phyloP scores from a whole-genome alignment of 495 filamentous ascomycete species.

The Penicillium manginii region DNA sequence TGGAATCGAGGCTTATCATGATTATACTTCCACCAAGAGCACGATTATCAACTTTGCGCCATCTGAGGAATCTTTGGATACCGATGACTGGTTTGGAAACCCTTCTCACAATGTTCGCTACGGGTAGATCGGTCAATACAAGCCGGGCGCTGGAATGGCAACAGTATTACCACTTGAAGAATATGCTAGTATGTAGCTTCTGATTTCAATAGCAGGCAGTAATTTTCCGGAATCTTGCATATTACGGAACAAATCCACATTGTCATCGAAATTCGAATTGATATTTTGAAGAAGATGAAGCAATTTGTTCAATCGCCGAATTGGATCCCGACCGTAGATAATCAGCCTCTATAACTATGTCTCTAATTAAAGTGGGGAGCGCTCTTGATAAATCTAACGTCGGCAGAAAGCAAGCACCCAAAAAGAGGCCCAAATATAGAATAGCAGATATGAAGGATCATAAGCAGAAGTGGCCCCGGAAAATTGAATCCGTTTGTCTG shows the following conservation, averaged over 20 bases:
- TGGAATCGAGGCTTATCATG: conserved; percentile 29
- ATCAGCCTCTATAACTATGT: no score
- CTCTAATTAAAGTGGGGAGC: no score
- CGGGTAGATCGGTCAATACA: neutral
- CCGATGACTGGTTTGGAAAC: conserved; percentile 32
- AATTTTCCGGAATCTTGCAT: neutral
- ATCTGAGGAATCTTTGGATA: conserved; percentile 18
- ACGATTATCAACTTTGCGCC: conserved; percentile 31
- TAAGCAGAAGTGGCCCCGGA: neutral
- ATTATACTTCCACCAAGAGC: conserved; percentile 28
- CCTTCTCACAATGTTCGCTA: conserved; percentile 1
- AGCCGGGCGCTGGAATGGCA: neutral
- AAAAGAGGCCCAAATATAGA: neutral
- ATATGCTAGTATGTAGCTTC: neutral
- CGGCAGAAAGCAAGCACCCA: neutral
- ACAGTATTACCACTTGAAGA: neutral
- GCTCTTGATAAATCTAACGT: neutral
- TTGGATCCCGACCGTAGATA: no score
- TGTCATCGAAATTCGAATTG: no score
- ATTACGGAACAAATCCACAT: no score
- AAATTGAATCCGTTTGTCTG: neutral
- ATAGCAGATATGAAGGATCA: neutral
- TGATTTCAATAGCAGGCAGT: no score
- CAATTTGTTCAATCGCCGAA: no score
- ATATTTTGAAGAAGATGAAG: no score